Evolutionary conservation across 2,329 filamentous ascomycete species (phyloP), one percentile per base, ranked within the genome.

Genomic region (Drechslerella coelobrocha): DNA sequence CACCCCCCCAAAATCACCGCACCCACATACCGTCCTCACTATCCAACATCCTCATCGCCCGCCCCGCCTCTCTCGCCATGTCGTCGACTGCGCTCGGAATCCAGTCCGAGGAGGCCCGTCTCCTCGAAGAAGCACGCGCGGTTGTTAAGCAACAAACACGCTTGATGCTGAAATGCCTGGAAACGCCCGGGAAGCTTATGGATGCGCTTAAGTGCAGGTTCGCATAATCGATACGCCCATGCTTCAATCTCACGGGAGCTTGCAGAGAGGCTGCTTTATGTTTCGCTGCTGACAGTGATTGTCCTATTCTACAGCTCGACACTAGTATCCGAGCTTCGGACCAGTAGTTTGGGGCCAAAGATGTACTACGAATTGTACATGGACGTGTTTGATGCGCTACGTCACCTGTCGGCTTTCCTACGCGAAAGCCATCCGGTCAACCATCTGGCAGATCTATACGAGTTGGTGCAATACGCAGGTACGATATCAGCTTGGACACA

Each of bases 341-440:
- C 94, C 2, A 96, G 92, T 79, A 97, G 91, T 77, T 85, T 99
- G 55, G 92, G 94, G n/a, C 94, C 94, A 31, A 99, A 99, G 81
- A 94, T 99, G 81, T 99, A 99, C 83, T 99, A 99, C 80, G 95
- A 99, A 83, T 86, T 99, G 66, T 99, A 99, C 82, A 99, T 99
- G 94, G 87, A 94, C 74, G 92, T 99, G 73, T 99, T 99, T 81
- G 94, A 99, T 83, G 93, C 95, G 73, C 82, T 99, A 78, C 92
- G 94, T 79, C 93, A 97, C 81, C 88, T 99, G 57, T 95, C 94
- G 60, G 91, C 96, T 73, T 96, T 97, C 80, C 88, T 99, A 47
- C 92, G 92, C 80, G 94, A 99, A 79, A 97, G 92, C 77, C 94
- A 99, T 80, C 94, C 94, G 2, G 90, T 95, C 75, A 97, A 99